Percentiles rank a stretch among this genome's conserved stretches.
Conservation (phyloP, 129 eudicot genomes). For the Pittosporum tobira region DNA sequence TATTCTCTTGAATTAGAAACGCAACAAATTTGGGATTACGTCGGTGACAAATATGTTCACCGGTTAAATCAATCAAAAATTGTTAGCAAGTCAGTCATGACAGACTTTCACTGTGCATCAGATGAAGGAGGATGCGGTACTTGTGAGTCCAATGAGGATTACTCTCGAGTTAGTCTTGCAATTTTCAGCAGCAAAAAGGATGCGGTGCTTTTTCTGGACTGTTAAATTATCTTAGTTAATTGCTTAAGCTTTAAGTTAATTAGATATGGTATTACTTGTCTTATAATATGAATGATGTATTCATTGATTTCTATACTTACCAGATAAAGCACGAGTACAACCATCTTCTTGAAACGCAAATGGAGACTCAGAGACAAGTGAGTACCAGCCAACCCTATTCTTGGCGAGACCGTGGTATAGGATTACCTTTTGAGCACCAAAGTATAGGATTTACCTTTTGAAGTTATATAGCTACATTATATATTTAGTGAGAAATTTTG, state of each 20-base stretch:
- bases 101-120: constrained; percentile 35
- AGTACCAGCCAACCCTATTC: constrained; percentile 14
- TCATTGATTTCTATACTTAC: constrained; percentile 6
- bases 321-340: constrained; percentile 86
- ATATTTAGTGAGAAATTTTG: neutral
- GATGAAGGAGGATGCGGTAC: constrained; percentile 58
- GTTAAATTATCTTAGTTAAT: neutral
- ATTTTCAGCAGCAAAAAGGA: constrained; percentile 84
- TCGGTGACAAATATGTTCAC: constrained; percentile 87
- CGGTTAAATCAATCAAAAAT: constrained; percentile 81
- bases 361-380: constrained; percentile 88
- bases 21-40: constrained; percentile 96
- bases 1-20: constrained; percentile 82
- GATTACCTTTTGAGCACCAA: no score
- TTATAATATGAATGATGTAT: neutral
- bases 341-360: constrained; percentile 79
- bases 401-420: no score
- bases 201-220: constrained; percentile 32
- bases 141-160: constrained; percentile 48
- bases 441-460: neutral
- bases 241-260: neutral
- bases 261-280: constrained; percentile 4
- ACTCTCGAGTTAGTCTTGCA: constrained; percentile 58
- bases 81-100: constrained; percentile 51
- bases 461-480: neutral